Base-by-base conservation (phyloP, 495 filamentous ascomycete species). In the Penicillium taxi region DNA sequence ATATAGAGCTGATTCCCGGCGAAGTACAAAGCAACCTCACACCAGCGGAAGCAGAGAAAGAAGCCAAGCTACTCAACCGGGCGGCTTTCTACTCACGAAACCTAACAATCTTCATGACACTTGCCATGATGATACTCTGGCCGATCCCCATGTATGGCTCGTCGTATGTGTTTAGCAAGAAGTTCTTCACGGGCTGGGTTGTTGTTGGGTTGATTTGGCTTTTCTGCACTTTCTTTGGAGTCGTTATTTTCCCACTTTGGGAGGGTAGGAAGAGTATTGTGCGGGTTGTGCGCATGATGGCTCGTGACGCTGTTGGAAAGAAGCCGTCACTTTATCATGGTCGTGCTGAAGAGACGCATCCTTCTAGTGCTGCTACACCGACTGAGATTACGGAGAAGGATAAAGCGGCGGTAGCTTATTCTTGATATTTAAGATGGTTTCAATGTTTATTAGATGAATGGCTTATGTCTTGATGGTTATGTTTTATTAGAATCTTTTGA, bases 151-250 rank as follows among this genome's bases (percentile, higher is more conserved):
- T 96, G 78, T 96, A 93, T 53, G 90, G 86, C 6, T 69, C 70
- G 5, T 76, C 75, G 14, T 96, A 96, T 52, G 73, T 95, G 24
- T 95, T 95, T 66, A 83, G 77, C 56, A 88, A 86, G 66, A 72
- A 73, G 29, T 95, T 95, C 69, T 95, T 94, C 64, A 89, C 86
- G 2, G 88, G 89, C 22, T 95, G 88, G 88, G 78, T 94, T 12
- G 66, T 73, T 9, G 82, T 95, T 2, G 88, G 86, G 1, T 83
- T 95, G 31, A 57, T 89, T 18, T 95, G 88, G 89, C 70, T 95
- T 45, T 93, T 94, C 54, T 77, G 70, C 51, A 83, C 78, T 0
- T 61, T 78, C 6, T 67, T 78, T 42, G 79, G 74, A 12, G 87
- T 95, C 4, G 85, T 84, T 0, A 18, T 95, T 2, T 94, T 84